These are phyloP conservation scores for Fusarium gaditjirri DNA, from an alignment of 2,329 filamentous ascomycete species.

Conservation along the genomic window DNA sequence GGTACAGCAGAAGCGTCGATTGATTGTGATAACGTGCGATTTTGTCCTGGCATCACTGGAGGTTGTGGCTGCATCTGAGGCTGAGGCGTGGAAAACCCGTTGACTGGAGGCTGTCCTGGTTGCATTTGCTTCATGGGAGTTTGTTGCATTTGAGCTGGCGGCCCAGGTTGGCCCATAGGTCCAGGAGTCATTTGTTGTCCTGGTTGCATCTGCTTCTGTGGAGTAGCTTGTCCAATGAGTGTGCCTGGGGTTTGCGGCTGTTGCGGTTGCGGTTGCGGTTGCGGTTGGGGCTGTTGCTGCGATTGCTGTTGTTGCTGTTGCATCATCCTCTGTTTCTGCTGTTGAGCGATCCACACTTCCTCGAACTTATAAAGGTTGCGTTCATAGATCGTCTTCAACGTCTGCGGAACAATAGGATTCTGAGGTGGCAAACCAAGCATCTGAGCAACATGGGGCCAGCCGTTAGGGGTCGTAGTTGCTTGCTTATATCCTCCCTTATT, in stretches of 20 bases:
- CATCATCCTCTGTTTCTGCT: conserved; percentile 63
- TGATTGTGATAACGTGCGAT: conserved; percentile 62
- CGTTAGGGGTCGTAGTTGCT: conserved; percentile 74
- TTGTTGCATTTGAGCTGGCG: conserved; percentile 46
- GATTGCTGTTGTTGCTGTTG: conserved; percentile 58
- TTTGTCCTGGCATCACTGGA: conserved; percentile 50
- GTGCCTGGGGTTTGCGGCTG: conserved; percentile 50
- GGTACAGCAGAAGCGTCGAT: conserved; percentile 53
- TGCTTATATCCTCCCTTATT: conserved; percentile 82
- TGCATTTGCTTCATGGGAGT: conserved; percentile 57
- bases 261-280: conserved; percentile 43
- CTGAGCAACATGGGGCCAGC: conserved; percentile 79
- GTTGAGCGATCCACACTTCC: conserved; percentile 69
- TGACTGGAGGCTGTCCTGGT: conserved; percentile 51
- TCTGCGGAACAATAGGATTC: conserved; percentile 72
- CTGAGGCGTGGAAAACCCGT: conserved; percentile 53
- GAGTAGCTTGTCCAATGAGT: conserved; percentile 44
- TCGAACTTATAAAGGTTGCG: conserved; percentile 82
- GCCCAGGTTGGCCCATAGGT: conserved; percentile 50
- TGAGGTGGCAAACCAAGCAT: conserved; percentile 72
- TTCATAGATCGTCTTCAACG: conserved; percentile 80
- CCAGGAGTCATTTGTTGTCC: conserved; percentile 48
- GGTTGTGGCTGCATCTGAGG: conserved; percentile 41
- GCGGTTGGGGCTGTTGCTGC: conserved; percentile 51
- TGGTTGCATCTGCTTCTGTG: conserved; percentile 51